Conservation (phyloP, 805 yeast species). For the Hanseniaspora hatyaiensis region DNA sequence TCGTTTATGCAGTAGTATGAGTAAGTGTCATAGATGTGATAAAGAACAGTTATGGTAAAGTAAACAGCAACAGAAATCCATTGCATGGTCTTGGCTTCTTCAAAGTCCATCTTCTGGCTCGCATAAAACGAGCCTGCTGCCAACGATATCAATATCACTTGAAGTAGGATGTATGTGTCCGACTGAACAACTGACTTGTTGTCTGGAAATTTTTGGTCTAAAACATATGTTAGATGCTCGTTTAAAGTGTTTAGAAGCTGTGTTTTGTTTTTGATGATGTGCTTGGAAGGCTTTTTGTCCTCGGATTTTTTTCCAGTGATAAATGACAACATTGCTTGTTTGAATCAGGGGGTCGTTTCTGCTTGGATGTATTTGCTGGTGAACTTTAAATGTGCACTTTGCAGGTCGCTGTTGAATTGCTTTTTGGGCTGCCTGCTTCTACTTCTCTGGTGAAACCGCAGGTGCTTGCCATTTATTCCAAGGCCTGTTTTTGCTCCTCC, state of each 20-base stretch:
- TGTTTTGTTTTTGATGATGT: not conserved
- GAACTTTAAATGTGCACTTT: not conserved
- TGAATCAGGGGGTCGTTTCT: not conserved
- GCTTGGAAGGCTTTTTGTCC: not conserved
- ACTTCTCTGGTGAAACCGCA: not conserved
- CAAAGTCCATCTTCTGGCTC: slow-evolving; percentile 3
- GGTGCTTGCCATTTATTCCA: too few relatives aligned
- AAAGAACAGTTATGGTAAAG: not conserved
- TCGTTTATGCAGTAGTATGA: not conserved
- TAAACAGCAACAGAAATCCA: not conserved
- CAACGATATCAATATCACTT: not conserved
- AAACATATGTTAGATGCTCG: not conserved
- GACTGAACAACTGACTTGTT: not conserved
- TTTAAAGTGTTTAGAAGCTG: slow-evolving; percentile 1
- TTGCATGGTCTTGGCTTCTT: not conserved
- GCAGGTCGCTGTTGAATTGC: not conserved
- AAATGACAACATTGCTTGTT: slow-evolving; percentile 1
- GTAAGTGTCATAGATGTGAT: not conserved
- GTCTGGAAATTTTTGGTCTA: not conserved
- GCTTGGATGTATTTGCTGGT: not conserved
- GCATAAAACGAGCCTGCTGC: not conserved
- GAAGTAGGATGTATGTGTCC: not conserved
- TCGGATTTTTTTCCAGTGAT: not conserved
- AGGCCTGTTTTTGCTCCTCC: too few relatives aligned
- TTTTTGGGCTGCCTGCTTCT: not conserved